Evolutionary conservation across 2,329 filamentous ascomycete species (phyloP), one percentile per base, ranked within the genome.

Genomic region (Cercospora brassicicola): DNA sequence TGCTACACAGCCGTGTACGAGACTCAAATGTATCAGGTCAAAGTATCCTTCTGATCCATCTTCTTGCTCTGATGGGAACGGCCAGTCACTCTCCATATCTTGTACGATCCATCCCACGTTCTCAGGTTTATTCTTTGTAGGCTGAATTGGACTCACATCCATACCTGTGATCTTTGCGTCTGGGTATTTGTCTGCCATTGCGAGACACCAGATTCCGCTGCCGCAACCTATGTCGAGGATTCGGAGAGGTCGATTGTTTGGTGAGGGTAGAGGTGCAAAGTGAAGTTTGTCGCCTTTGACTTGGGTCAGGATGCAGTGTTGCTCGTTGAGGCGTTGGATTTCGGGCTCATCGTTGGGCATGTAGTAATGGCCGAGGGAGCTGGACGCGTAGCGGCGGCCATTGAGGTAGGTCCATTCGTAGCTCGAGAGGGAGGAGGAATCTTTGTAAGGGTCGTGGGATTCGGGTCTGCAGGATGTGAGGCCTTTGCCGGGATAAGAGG

Each of bases 261-360:
- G 18, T 2, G 53, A 42, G 48, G 68, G 67, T 4, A 73, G 48
- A 31, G 71, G 71, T 4, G 71, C 71, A 10, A 65, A 60, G 60
- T 71, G 68, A 2, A 74, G 63, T 11, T 20, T 23, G 42, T 69
- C 69, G 57, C 69, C 70, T 61, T 70, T 72, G 11, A 68, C 62
- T 60, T 69, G 66, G 15, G 72, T 74, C 33, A 73, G 59, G 23
- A 71, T 67, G 65, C 67, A 71, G 56, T 74, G 72, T 31, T 74
- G 72, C 28, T 74, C 69, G 59, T 74, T 73, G 13, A 74, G 70
- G 31, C 72, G 67, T 26, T 73, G 72, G 55, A 74, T 73, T 36
- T 74, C 72, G 18, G 72, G 71, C 42, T 70, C 67, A 28, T 74
- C 72, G 53, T 72, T 72, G 15, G 72, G 72, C 71, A 73, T 73